Percentiles rank a stretch among this genome's conserved stretches.
Evolutionary conservation across 2,329 filamentous ascomycete genomes (phyloP).

Genomic region (Trichophyton equinum): DNA sequence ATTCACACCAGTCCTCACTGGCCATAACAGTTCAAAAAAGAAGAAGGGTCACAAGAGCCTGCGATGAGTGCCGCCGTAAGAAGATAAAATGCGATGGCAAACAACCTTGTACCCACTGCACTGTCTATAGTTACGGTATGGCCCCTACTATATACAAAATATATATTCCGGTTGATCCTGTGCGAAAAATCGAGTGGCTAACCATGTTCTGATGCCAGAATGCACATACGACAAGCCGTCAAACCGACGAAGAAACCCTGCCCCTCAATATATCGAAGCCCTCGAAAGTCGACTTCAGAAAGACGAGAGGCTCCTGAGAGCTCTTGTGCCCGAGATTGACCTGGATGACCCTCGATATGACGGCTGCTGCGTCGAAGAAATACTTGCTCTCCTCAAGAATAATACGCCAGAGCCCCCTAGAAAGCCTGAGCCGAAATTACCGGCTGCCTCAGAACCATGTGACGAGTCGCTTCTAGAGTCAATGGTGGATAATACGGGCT

Average conservation of each 20-base stretch:
- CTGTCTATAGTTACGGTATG: constrained; percentile 94
- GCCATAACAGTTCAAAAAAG: constrained; percentile 56
- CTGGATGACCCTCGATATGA: constrained; percentile 76
- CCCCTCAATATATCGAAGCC: constrained; percentile 84
- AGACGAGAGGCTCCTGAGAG: constrained; percentile 65
- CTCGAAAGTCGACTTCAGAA: constrained; percentile 72
- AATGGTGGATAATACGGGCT: constrained; percentile 88
- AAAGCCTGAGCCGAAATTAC: constrained; percentile 14
- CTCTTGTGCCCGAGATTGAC: constrained; percentile 72
- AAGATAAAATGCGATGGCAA: constrained; percentile 84
- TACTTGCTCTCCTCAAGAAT: constrained; percentile 35
- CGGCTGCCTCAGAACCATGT: constrained; percentile 30
- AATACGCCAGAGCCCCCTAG: constrained; percentile 16
- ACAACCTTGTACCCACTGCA: constrained; percentile 87
- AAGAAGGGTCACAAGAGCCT: constrained; percentile 64
- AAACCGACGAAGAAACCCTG: constrained; percentile 78
- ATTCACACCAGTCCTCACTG: constrained; percentile 21
- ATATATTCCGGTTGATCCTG: neutral
- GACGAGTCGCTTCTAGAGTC: constrained; percentile 70
- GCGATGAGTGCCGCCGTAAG: constrained; percentile 70
- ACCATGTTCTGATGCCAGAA: constrained; percentile 40
- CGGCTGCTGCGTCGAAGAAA: constrained; percentile 52
- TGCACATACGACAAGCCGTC: constrained; percentile 94
- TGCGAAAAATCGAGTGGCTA: neutral
- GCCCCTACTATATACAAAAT: constrained; percentile 5